Evolutionary conservation across 306 rosid genomes (phyloP).

Genomic region (Dalbergia cultrata): DNA sequence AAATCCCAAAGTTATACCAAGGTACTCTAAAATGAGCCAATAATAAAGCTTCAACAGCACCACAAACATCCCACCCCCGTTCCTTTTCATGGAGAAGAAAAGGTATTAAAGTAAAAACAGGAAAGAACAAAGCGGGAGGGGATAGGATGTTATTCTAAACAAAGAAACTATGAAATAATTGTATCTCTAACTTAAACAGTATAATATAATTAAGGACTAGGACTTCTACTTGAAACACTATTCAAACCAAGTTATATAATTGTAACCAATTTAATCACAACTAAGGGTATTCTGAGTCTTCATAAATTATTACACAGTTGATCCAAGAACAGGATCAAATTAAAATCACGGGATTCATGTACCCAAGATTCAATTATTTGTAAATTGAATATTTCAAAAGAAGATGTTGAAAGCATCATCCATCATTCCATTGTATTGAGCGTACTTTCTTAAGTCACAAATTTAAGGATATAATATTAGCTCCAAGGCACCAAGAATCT

Average conservation of each 20-base stretch:
- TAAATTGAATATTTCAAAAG: constrained; percentile 31
- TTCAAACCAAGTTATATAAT: background rate
- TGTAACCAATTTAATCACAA: background rate
- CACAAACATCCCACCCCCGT: constrained; percentile 79
- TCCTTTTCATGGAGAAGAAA: background rate
- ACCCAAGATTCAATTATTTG: constrained; percentile 5
- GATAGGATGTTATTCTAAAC: background rate
- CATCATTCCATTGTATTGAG: constrained; percentile 10
- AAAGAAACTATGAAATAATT: constrained; percentile 9
- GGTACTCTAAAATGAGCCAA: constrained; percentile 65
- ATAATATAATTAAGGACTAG: no score
- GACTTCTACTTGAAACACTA: background rate
- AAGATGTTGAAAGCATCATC: background rate
- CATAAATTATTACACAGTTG: background rate
- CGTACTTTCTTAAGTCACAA: constrained; percentile 3
- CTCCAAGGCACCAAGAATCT: constrained; percentile 17
- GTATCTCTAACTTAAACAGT: background rate
- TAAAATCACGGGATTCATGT: background rate
- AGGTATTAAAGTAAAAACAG: background rate
- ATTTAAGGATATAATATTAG: background rate
- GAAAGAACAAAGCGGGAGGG: background rate
- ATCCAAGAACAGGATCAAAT: background rate
- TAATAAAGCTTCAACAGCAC: constrained; percentile 76
- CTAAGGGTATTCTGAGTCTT: background rate
- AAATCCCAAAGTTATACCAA: constrained; percentile 75